These are phyloP conservation scores for Boletus insuetus DNA, from an alignment of 768 basidiomycete genomes.

Conservation along the genomic window DNA sequence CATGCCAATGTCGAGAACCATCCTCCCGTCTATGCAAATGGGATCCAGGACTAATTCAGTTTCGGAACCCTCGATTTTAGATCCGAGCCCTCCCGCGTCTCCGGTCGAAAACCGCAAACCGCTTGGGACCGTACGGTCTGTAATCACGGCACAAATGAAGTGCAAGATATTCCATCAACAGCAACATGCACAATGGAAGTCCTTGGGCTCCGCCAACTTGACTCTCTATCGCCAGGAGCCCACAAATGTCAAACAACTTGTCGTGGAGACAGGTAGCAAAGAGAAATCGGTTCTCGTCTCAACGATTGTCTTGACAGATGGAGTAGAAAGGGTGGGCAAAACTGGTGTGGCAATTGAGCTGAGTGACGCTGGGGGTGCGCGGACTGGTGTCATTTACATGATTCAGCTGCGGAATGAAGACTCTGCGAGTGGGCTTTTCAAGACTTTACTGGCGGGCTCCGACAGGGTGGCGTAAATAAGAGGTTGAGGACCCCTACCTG, in stretches of 20 bases:
- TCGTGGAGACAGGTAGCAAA: conserved; percentile 83
- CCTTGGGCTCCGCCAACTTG: conserved; percentile 81
- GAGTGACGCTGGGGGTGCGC: conserved; percentile 76
- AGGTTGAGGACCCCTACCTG: not conserved
- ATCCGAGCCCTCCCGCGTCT: conserved; percentile 82
- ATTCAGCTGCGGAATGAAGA: conserved; percentile 90
- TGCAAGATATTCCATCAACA: conserved; percentile 98
- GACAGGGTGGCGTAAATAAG: conserved; percentile 50
- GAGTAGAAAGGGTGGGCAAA: conserved; percentile 97
- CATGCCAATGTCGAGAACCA: conserved; percentile 46
- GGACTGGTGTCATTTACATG: conserved; percentile 97
- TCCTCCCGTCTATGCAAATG: conserved; percentile 63
- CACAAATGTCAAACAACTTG: conserved; percentile 92
- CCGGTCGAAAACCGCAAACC: conserved; percentile 59
- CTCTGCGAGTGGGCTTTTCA: conserved; percentile 80
- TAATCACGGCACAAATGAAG: conserved; percentile 88
- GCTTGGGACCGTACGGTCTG: conserved; percentile 69
- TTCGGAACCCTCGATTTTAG: conserved; percentile 52
- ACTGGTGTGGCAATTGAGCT: conserved; percentile 97
- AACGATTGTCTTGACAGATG: conserved; percentile 93
- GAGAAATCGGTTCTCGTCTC: conserved; percentile 81
- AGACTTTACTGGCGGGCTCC: conserved; percentile 82
- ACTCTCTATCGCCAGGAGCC: conserved; percentile 84
- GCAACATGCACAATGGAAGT: conserved; percentile 97
- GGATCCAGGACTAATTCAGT: conserved; percentile 51